Conservation (phyloP, 306 rosid species). For the Medicago arabica region DNA sequence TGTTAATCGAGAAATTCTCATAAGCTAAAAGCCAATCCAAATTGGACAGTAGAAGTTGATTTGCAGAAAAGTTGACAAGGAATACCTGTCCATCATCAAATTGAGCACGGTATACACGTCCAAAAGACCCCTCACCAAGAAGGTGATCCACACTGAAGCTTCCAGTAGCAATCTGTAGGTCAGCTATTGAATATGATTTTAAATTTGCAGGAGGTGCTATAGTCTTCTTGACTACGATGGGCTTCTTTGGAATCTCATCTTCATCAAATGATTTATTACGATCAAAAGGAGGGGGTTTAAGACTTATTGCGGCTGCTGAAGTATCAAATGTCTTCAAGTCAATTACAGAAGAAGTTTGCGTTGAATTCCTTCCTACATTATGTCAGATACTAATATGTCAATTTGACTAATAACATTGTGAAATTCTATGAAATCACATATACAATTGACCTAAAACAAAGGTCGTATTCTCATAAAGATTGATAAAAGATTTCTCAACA, state of each 20-base stretch:
- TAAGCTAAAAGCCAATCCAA: constrained; percentile 14
- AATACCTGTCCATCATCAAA: constrained; percentile 90
- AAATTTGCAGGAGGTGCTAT: constrained; percentile 65
- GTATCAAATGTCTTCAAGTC: constrained; percentile 71
- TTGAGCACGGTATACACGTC: constrained; percentile 93
- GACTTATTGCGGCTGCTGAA: constrained; percentile 58
- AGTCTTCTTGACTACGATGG: constrained; percentile 61
- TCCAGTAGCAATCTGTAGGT: constrained; percentile 96
- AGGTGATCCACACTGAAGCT: constrained; percentile 90
- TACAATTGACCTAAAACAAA: not conserved
- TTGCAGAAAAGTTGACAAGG: constrained; percentile 20
- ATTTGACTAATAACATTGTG: constrained; percentile 8
- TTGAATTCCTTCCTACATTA: constrained; percentile 75
- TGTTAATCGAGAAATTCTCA: not conserved
- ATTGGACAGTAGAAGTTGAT: constrained; percentile 14
- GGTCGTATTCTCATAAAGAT: constrained; percentile 1
- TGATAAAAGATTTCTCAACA: constrained; percentile 26
- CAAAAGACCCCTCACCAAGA: constrained; percentile 92
- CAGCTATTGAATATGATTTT: constrained; percentile 83
- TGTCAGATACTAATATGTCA: constrained; percentile 25
- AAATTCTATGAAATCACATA: constrained; percentile 10
- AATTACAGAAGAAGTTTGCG: constrained; percentile 57
- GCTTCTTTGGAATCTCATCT: constrained; percentile 65
- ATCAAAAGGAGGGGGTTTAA: constrained; percentile 85
- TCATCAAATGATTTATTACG: constrained; percentile 75